Base-by-base conservation (phyloP, 2,329 filamentous ascomycete genomes). In the Furcasterigmium sp. region DNA sequence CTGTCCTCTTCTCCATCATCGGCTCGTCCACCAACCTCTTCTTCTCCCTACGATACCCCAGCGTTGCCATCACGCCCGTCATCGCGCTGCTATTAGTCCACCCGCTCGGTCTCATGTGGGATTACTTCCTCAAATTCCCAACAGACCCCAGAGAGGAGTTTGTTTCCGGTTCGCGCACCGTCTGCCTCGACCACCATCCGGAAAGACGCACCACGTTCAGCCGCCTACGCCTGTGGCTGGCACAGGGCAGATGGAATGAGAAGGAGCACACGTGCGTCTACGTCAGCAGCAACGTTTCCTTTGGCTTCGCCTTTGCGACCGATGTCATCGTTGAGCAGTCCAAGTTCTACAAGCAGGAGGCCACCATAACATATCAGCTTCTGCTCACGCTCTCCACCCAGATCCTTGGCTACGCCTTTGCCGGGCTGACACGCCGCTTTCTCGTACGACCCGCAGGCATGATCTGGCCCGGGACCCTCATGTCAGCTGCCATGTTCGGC, bases 301-400 rank as follows among this genome's bases (percentile, higher is more conserved):
- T 93, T 59, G 88, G 87, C 2, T 93, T 93, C 63, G 87, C 88
- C 20, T 93, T 93, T 64, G 87, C 87, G 8, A 93, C 88, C 21
- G 87, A 93, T 67, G 85, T 93, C 46, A 93, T 95, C 53, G 87
- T 94, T 42, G 88, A 94, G 61, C 89, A 94, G 67, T 88, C 87
- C 20, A 82, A 87, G 48, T 95, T 94, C 62, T 95, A 95, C 64
- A 82, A 88, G 42, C 89, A 94, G 61, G 78, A 90, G 37, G 82
- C 85, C 8, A 77, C 80, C 26, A 81, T 94, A 36, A 60, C 77
- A 9, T 94, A 95, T 57, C 87, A 94, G 62, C 69, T 95, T 8
- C 73, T 94, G 15, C 78, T 95, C 34, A 93, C 86, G 1, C 73
- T 95, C 14, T 93, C 88, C 3, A 93, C 88, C 0, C 89, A 95